Conservation (phyloP, 2,329 filamentous ascomycete species). For the Fusarium nematophilum region DNA sequence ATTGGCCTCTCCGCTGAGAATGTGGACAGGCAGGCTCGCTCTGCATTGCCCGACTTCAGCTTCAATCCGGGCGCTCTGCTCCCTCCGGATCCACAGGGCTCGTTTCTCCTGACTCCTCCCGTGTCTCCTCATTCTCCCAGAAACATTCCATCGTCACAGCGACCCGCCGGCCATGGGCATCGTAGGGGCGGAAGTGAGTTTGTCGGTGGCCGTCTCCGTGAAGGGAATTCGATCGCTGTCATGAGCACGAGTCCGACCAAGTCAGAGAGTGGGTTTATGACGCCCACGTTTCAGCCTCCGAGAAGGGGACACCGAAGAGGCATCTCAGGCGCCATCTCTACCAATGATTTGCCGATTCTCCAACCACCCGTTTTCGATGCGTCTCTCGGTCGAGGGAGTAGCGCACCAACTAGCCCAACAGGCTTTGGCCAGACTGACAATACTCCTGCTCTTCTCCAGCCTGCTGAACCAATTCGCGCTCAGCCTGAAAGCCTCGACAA, state of each 20-base stretch:
- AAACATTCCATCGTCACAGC: conserved; percentile 65
- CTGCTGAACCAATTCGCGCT: conserved; percentile 5
- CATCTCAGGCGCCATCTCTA: conserved; percentile 82
- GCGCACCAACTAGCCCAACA: conserved; percentile 72
- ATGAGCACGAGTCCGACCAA: conserved; percentile 79
- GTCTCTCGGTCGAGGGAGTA: conserved; percentile 65
- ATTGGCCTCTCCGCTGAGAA: conserved; percentile 47
- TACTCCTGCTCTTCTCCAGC: conserved; percentile 37
- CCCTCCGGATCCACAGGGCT: conserved; percentile 49
- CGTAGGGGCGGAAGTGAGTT: conserved; percentile 87
- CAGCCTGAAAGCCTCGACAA: conserved; percentile 10
- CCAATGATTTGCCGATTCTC: conserved; percentile 82
- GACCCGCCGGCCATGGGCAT: conserved; percentile 76
- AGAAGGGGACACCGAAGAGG: conserved; percentile 77
- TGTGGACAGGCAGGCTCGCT: conserved; percentile 40
- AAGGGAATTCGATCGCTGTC: conserved; percentile 67
- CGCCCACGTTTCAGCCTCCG: conserved; percentile 65
- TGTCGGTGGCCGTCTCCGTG: conserved; percentile 77
- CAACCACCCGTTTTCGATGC: conserved; percentile 64
- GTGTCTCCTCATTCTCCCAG: conserved; percentile 64
- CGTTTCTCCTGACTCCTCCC: conserved; percentile 63
- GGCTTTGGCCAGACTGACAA: conserved; percentile 51
- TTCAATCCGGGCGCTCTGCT: conserved; percentile 67
- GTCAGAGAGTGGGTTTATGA: conserved; percentile 66
- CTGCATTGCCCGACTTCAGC: conserved; percentile 64